phyloP scores from a whole-genome alignment of 2,329 filamentous ascomycete genomes.

The Pseudogymnoascus sp. region DNA sequence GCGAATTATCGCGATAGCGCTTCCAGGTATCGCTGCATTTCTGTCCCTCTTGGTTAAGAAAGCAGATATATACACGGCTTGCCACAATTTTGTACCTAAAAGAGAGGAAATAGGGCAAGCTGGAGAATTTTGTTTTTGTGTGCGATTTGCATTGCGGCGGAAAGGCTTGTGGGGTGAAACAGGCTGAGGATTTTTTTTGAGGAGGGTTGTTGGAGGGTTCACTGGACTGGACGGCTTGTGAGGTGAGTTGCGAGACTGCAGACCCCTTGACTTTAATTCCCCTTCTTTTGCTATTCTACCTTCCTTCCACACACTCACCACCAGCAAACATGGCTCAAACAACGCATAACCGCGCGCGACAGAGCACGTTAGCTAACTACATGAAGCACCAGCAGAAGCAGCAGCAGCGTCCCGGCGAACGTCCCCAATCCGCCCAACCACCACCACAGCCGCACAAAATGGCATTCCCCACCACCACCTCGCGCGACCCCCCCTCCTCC shows the following conservation, averaged over 20 bases:
- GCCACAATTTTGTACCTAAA: no score
- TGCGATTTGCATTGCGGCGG: no score
- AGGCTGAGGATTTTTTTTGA: neutral
- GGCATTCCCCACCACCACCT: neutral
- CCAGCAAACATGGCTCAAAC: neutral
- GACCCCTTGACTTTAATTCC: neutral
- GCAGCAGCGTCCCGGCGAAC: neutral
- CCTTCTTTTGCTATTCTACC: neutral
- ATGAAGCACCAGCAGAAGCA: neutral
- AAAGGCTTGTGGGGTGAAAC: neutral
- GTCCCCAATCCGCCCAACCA: neutral
- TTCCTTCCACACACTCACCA: neutral
- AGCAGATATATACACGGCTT: neutral
- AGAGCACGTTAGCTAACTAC: neutral
- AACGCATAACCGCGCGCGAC: neutral
- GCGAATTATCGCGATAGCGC: conserved; percentile 1
- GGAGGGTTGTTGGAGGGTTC: neutral
- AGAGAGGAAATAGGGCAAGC: no score
- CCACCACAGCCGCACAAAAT: neutral
- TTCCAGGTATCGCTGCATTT: neutral
- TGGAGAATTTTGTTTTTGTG: no score
- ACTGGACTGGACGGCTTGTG: neutral
- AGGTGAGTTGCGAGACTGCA: neutral
- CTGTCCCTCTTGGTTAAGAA: neutral
- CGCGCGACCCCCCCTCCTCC: conserved; percentile 9